Evolutionary conservation across 2,329 filamentous ascomycete genomes (phyloP).

Genomic region (Scedosporium apiospermum): DNA sequence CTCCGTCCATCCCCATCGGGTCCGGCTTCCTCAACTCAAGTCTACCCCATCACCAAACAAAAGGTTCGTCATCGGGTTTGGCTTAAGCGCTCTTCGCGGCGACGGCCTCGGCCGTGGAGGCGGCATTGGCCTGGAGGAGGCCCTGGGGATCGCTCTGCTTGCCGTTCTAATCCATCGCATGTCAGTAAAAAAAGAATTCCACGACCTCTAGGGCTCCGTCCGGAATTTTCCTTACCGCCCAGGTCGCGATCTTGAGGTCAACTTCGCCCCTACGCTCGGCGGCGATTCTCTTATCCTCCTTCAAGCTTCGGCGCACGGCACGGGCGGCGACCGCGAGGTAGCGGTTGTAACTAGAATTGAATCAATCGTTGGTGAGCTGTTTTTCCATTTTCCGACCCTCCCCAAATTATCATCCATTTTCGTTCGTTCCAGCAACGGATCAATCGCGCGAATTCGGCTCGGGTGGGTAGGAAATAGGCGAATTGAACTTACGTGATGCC

Average conservation of each 20-base stretch:
- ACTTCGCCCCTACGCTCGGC: conserved; percentile 86
- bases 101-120: conserved; percentile 26
- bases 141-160: conserved; percentile 84
- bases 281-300: conserved; percentile 80
- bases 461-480: neutral
- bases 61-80: neutral
- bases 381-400: neutral
- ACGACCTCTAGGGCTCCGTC: neutral
- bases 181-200: neutral
- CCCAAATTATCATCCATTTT: too few species aligned
- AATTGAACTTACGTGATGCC: conserved; percentile 75
- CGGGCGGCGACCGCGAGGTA: conserved; percentile 94
- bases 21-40: neutral
- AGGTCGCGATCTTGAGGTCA: conserved; percentile 87
- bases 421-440: neutral
- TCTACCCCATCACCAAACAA: neutral
- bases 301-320: conserved; percentile 90
- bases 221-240: conserved; percentile 62
- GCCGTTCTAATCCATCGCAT: conserved; percentile 64
- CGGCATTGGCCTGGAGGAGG: conserved; percentile 49
- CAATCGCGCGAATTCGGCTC: neutral
- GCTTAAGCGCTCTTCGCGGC: conserved; percentile 19
- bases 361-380: conserved; percentile 21
- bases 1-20: neutral
- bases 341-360: conserved; percentile 82